Percentiles rank a stretch among this genome's conserved stretches.
Conservation (phyloP, 2,329 filamentous ascomycete species). For the Graphilbum ipis-grandicollis region DNA sequence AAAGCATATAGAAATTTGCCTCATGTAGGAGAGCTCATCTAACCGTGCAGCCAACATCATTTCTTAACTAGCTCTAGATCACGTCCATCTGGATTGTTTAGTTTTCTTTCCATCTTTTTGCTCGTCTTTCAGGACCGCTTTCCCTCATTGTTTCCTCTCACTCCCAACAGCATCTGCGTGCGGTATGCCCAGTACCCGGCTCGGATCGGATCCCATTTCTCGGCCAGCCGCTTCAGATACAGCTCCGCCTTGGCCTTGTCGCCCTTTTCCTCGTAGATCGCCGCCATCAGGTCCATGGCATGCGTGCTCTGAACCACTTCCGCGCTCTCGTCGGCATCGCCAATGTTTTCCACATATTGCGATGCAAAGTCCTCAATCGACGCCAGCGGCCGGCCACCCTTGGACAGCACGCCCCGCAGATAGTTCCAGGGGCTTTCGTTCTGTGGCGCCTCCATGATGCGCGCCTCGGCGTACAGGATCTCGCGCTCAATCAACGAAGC, state of each 20-base stretch:
- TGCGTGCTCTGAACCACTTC: conserved; percentile 44
- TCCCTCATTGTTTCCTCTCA: no score
- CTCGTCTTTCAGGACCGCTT: no score
- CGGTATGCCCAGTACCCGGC: conserved; percentile 85
- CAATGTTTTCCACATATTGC: conserved; percentile 33
- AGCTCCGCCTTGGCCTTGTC: conserved; percentile 44
- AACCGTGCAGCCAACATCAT: no score
- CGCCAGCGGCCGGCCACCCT: conserved; percentile 36
- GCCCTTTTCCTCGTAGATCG: conserved; percentile 42
- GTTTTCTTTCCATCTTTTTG: no score
- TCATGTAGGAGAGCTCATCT: no score
- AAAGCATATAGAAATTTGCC: no score
- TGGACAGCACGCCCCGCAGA: conserved; percentile 55
- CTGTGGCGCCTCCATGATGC: conserved; percentile 67
- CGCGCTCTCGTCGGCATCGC: conserved; percentile 21
- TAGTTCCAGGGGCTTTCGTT: conserved; percentile 95
- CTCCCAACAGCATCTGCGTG: conserved; percentile 23
- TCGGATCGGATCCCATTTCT: conserved; percentile 81
- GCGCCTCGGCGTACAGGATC: conserved; percentile 53
- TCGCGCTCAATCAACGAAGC: conserved; percentile 54
- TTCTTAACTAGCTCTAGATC: no score
- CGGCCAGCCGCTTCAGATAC: conserved; percentile 56
- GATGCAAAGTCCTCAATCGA: conserved; percentile 29
- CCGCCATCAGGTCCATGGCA: conserved; percentile 54
- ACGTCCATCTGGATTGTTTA: no score